phyloP scores from a whole-genome alignment of 1,284 basidiomycete species.

The Peniophora sp. region DNA sequence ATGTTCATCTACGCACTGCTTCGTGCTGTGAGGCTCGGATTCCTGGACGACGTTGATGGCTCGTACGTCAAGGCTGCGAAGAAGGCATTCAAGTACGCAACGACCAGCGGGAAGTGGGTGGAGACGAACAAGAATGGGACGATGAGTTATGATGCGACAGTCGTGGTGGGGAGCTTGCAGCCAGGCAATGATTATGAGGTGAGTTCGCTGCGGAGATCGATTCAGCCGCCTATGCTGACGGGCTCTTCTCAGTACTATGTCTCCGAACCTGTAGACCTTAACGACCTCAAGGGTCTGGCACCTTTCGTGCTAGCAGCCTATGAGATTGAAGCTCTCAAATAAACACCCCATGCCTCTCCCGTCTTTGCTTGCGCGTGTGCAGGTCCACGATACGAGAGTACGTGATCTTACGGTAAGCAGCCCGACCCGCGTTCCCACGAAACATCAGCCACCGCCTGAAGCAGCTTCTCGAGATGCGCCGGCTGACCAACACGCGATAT shows the following conservation, averaged over 20 bases:
- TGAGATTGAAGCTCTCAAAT: conserved; percentile 25
- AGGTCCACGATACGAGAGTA: no score
- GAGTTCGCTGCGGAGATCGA: conserved; percentile 11
- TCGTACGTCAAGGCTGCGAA: conserved; percentile 28
- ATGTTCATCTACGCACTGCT: conserved; percentile 42
- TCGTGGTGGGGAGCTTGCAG: conserved; percentile 35
- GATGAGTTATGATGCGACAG: conserved; percentile 36
- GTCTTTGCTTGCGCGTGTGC: no score
- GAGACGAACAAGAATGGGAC: conserved; percentile 33
- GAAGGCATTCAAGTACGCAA: conserved; percentile 36
- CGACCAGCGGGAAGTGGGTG: conserved; percentile 27
- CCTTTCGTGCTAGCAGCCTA: conserved; percentile 40
- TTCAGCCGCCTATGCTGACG: neutral
- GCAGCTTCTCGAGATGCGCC: no score
- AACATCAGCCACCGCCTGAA: no score
- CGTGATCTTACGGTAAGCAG: no score
- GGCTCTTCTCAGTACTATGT: conserved; percentile 32
- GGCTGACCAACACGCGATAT: no score
- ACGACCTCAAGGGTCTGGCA: conserved; percentile 40
- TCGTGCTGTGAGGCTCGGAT: conserved; percentile 35
- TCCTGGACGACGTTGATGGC: conserved; percentile 29
- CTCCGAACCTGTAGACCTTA: conserved; percentile 27
- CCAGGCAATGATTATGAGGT: conserved; percentile 32
- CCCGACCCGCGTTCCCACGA: no score
- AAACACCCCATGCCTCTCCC: no score